phyloP scores from a whole-genome alignment of 1,284 basidiomycete genomes.

The Moniliophthora roreri region DNA sequence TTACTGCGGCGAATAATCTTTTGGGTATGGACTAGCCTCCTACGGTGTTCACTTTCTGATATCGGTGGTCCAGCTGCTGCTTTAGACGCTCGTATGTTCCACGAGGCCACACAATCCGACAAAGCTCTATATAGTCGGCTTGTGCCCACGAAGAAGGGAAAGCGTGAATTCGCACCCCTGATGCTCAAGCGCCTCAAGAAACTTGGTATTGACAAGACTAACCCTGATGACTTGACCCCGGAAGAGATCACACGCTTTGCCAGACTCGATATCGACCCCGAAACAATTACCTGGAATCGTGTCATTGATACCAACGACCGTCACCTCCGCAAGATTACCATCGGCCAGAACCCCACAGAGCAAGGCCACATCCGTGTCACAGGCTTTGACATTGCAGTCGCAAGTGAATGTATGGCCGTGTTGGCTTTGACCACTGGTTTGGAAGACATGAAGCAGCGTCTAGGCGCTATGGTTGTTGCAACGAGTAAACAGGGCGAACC shows the following conservation, averaged over 20 bases:
- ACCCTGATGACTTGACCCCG: constrained; percentile 90
- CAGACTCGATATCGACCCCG: constrained; percentile 88
- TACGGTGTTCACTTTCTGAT: constrained; percentile 12
- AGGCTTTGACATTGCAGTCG: constrained; percentile 96
- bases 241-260: constrained; percentile 92
- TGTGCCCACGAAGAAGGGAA: constrained; percentile 92
- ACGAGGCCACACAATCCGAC: constrained; percentile 94
- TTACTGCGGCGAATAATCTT: constrained; percentile 97
- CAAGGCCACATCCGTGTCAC: constrained; percentile 87
- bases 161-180: constrained; percentile 91
- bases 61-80: constrained; percentile 72
- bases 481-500: constrained; percentile 90
- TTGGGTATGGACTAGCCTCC: constrained; percentile 52
- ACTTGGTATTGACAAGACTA: constrained; percentile 93
- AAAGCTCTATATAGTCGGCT: constrained; percentile 94
- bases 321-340: constrained; percentile 92
- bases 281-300: constrained; percentile 97
- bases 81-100: constrained; percentile 97
- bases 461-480: constrained; percentile 97
- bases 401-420: constrained; percentile 98
- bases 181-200: constrained; percentile 97
- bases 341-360: constrained; percentile 90
- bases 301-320: constrained; percentile 97
- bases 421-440: constrained; percentile 89
- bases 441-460: constrained; percentile 88